Conservation (phyloP, 305 asterid species). For the Fraxinus xanthoxyloides region DNA sequence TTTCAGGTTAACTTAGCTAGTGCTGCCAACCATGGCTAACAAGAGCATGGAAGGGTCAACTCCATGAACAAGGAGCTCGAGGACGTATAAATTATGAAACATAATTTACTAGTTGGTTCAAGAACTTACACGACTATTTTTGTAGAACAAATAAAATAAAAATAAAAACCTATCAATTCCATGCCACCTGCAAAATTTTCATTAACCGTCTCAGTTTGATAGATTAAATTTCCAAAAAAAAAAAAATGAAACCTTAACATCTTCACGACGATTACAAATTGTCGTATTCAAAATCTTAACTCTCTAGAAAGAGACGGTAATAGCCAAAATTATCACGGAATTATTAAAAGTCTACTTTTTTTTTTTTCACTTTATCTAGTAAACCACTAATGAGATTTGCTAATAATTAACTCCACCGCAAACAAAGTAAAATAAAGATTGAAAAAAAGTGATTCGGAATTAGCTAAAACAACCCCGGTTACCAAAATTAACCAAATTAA, state of each 20-base stretch:
- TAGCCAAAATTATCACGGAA: not conserved
- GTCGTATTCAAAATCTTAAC: not conserved
- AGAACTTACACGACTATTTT: not conserved
- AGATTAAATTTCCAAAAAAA: not conserved
- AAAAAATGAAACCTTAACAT: not conserved
- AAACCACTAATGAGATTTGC: not conserved
- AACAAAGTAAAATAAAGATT: not conserved
- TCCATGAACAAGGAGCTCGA: not conserved
- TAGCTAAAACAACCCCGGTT: slow-evolving; percentile 15
- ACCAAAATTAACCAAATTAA: slow-evolving; percentile 23
- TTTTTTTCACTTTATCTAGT: not conserved
- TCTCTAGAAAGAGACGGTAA: not conserved
- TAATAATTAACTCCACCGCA: not conserved
- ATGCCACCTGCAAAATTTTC: not conserved
- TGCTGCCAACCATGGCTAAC: not conserved
- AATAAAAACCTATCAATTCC: not conserved
- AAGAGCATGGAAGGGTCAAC: not conserved
- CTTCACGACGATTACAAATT: not conserved
- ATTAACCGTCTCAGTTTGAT: not conserved
- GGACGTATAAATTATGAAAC: not conserved
- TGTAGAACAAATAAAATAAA: not conserved
- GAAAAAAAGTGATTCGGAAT: not conserved
- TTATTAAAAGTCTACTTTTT: not conserved
- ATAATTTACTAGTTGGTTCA: not conserved
- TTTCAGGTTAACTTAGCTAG: not conserved